Evolutionary conservation across 1,284 basidiomycete genomes (phyloP).

Genomic region (Heterobasidion irregulare): DNA sequence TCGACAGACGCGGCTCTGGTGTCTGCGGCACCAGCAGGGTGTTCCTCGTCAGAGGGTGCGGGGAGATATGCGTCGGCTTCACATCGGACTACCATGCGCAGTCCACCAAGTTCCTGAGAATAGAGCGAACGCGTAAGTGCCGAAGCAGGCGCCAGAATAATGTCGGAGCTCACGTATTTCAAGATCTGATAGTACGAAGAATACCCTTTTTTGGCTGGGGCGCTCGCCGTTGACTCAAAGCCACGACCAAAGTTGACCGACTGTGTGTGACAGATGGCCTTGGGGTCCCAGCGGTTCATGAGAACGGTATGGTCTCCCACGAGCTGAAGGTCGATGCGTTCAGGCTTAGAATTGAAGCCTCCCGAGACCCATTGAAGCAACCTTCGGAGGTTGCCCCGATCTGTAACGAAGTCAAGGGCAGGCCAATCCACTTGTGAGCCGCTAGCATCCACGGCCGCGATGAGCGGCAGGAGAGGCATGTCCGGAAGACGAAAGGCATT

Average conservation of each 20-base stretch:
- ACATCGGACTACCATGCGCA: background rate
- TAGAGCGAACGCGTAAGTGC: too few species aligned
- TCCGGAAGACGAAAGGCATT: background rate
- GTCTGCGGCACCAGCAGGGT: background rate
- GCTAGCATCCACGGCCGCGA: background rate
- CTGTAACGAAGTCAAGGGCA: constrained; percentile 44
- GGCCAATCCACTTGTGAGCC: constrained; percentile 32
- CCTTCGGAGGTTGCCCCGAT: constrained; percentile 51
- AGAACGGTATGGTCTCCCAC: background rate
- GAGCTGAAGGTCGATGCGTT: background rate
- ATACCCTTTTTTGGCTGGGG: background rate
- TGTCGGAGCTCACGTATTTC: background rate
- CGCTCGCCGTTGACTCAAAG: background rate
- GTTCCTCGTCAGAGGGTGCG: background rate
- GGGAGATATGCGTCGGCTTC: background rate
- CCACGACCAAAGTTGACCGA: background rate
- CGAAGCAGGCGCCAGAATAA: background rate
- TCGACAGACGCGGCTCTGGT: background rate
- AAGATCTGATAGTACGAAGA: background rate
- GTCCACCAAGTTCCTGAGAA: background rate
- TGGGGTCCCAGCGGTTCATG: background rate
- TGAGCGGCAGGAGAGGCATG: background rate
- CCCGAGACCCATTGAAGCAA: constrained; percentile 40
- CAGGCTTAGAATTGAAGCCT: background rate
- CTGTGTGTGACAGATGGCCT: background rate